Evolutionary conservation across 148 eudicot species (phyloP), one percentile per base, ranked within the genome.

Genomic region (Pouteria glomerata): DNA sequence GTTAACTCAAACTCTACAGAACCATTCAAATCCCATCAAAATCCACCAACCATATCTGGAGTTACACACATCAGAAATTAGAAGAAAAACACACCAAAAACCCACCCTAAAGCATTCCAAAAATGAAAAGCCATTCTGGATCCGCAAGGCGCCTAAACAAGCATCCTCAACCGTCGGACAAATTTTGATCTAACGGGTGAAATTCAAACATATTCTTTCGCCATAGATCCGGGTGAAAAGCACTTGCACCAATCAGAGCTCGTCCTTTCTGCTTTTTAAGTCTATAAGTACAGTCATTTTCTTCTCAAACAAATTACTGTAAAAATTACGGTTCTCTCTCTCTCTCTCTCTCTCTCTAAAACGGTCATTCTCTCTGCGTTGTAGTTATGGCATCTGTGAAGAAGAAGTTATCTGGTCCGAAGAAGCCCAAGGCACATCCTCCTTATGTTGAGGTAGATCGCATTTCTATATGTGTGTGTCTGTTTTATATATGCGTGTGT

Each of bases 371-470:
- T 47, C 44, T 26, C 13, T 4, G 26, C 2, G 33, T 26, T 60
- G 73, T 7, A 30, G 12, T 23, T 45, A 68, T 68, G 70, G 70
- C 39, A 11, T 39, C 45, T 12, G 68, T 11, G 60, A 68, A 75
- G 30, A 76, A 76, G 70, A 76, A 69, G 27, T 3, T 31, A 33
- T 12, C 69, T 3, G 64, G 31, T 53, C 51, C 47, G 45, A 76
- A 70, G 74, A 53, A 61, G 10, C 33, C 69, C 18, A 62, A 56
- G 68, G 63, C 70, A 2, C 79, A 76, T 63, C 79, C 79, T 59
- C 74, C 79, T 27, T 76, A 70, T 50, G 74, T 64, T 23, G 69
- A 76, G 74, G 79, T 76, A 15, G 18, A 26, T 69, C 26, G 8
- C 6, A 24, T 24, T 0, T 11, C 58, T 35, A 7, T 0, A 15